Conservation (phyloP, 2,329 filamentous ascomycete species). For the Fulvia fulva region DNA sequence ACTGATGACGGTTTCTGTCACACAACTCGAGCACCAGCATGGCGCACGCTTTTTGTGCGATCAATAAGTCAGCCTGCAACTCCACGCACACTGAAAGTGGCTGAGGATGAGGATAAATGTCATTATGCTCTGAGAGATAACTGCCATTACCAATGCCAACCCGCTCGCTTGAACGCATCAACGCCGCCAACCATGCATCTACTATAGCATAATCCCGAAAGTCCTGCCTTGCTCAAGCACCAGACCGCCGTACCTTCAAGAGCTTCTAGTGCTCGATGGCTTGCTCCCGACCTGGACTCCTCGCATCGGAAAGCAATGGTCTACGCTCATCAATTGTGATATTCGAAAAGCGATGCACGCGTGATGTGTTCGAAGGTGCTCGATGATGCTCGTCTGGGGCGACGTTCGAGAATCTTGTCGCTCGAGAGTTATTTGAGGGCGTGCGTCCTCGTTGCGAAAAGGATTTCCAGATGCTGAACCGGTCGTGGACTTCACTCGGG, state of each 20-base stretch:
- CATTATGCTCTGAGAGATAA: not conserved
- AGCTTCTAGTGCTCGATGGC: not conserved
- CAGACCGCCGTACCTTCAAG: not conserved
- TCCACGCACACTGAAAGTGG: not conserved
- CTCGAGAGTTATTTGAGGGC: not conserved
- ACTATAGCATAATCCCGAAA: not conserved
- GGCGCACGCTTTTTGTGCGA: not conserved
- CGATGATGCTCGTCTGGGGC: constrained; percentile 5
- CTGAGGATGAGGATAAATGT: not conserved
- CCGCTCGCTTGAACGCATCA: not conserved
- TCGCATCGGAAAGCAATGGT: not conserved
- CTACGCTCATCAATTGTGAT: constrained; percentile 6
- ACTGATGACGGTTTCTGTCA: too few species aligned
- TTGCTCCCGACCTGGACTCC: not conserved
- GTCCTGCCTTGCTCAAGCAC: not conserved
- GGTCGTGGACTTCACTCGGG: not conserved
- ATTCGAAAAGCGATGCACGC: not conserved
- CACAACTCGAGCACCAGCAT: too few species aligned
- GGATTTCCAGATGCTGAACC: not conserved
- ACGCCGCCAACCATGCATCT: not conserved
- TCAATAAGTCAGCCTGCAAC: not conserved
- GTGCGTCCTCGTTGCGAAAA: not conserved
- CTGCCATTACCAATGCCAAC: not conserved
- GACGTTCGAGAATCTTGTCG: not conserved
- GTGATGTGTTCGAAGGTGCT: not conserved